Percentiles rank a stretch among this genome's conserved stretches.
These are phyloP conservation scores for Blepharisma undulans DNA, from an alignment of 169 alveolate species.

Conservation along the genomic window DNA sequence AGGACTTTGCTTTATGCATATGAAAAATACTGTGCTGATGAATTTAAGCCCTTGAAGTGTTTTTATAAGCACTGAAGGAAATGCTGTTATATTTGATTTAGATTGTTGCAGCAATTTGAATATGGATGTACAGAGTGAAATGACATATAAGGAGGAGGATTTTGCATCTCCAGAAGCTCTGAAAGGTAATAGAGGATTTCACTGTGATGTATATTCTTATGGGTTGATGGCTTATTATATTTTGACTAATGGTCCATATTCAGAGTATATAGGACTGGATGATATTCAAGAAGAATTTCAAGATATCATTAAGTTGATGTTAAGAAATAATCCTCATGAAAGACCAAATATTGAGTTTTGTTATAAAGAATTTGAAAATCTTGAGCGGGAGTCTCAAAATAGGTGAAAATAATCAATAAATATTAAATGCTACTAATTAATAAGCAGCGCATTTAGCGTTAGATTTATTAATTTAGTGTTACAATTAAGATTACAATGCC, in stretches of 20 bases:
- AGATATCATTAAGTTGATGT: not conserved
- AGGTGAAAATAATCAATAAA: not conserved
- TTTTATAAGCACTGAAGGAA: not conserved
- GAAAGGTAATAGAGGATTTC: not conserved
- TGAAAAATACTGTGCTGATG: not conserved
- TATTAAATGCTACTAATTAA: not conserved
- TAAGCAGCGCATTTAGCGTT: too few relatives aligned
- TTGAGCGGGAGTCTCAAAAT: not conserved
- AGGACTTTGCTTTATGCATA: not conserved
- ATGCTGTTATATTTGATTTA: not conserved
- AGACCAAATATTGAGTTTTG: not conserved
- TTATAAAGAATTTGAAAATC: not conserved
- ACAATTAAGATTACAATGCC: too few relatives aligned
- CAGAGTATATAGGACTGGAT: not conserved
- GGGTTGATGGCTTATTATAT: not conserved
- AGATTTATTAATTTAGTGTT: too few relatives aligned
- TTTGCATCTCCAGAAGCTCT: not conserved
- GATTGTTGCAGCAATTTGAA: not conserved
- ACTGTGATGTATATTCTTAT: not conserved
- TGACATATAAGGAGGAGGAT: not conserved
- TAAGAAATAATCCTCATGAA: not conserved
- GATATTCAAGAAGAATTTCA: not conserved
- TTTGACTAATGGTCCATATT: not conserved
- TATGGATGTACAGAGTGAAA: not conserved
- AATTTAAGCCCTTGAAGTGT: not conserved